Conservation (phyloP, 139 green algal species). For the Micractinium conductrix region DNA sequence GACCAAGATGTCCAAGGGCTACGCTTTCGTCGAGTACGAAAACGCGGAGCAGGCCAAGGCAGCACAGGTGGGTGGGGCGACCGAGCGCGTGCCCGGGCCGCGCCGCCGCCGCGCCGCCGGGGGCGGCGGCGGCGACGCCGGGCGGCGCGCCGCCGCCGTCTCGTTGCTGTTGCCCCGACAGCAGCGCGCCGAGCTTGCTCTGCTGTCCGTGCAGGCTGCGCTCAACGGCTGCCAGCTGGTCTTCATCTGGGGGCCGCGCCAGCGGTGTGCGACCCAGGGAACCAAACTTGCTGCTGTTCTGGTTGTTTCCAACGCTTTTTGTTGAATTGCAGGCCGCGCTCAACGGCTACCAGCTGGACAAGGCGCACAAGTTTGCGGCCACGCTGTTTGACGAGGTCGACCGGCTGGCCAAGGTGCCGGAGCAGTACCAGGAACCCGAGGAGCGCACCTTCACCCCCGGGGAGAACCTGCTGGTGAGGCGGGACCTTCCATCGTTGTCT, state of each 20-base stretch:
- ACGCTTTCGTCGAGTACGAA: conserved; percentile 95
- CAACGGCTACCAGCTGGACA: conserved; percentile 96
- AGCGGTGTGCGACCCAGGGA: too few relatives aligned
- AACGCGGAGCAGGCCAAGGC: conserved; percentile 58
- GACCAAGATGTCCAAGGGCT: conserved; percentile 87
- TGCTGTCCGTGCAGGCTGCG: conserved; percentile 13
- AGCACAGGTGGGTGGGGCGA: too few relatives aligned
- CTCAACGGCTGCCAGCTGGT: conserved; percentile 91
- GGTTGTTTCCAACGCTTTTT: not conserved
- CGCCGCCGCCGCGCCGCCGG: too few relatives aligned
- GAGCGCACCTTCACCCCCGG: conserved; percentile 33
- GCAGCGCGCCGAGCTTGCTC: too few relatives aligned
- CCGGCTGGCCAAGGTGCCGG: conserved; percentile 65
- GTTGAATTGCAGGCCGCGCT: conserved; percentile 22
- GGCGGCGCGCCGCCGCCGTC: too few relatives aligned
- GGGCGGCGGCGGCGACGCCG: too few relatives aligned
- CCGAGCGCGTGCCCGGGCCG: too few relatives aligned
- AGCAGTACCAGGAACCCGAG: conserved; percentile 64
- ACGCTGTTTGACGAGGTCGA: conserved; percentile 96
- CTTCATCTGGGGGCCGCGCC: too few relatives aligned
- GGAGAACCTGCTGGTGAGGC: conserved; percentile 82
- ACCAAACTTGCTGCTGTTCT: not conserved
- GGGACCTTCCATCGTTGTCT: too few relatives aligned
- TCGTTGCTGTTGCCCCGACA: too few relatives aligned
- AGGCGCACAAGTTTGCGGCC: conserved; percentile 93